phyloP scores from a whole-genome alignment of 108 stramenopile species.

The Nannochloropsis salina region DNA sequence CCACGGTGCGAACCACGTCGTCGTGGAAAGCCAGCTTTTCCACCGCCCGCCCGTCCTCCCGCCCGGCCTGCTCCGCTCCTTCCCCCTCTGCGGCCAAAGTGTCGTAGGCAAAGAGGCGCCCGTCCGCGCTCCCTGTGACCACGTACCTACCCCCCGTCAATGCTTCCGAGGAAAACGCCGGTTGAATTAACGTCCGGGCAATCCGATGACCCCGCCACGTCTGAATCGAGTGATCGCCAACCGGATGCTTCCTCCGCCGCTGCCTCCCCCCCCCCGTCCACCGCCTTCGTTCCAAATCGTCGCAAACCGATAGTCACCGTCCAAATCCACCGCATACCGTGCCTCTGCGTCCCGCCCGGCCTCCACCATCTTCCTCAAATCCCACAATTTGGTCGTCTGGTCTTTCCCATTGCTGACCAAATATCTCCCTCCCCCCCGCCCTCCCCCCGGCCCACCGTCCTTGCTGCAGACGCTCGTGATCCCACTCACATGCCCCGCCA shows the following conservation, averaged over 20 bases:
- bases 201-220: slow-evolving; percentile 1
- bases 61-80: not conserved
- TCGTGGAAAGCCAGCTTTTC: not conserved
- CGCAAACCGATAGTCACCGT: not conserved
- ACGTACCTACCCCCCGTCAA: not conserved
- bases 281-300: slow-evolving; percentile 21
- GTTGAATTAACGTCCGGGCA: not conserved
- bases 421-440: slow-evolving; percentile 36
- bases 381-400: slow-evolving; percentile 50
- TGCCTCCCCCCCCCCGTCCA: not conserved
- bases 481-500: not conserved
- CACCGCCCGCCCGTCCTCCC: not conserved
- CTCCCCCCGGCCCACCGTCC: not conserved
- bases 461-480: not conserved
- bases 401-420: slow-evolving; percentile 43
- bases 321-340: not conserved
- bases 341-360: not conserved
- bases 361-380: slow-evolving; percentile 32
- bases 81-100: not conserved
- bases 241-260: not conserved
- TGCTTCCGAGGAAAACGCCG: not conserved
- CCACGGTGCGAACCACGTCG: not conserved
- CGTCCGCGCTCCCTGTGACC: not conserved
- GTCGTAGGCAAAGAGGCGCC: not conserved
- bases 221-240: not conserved